phyloP scores from a whole-genome alignment of 1,284 basidiomycete genomes.

The Puccinia hordei region DNA sequence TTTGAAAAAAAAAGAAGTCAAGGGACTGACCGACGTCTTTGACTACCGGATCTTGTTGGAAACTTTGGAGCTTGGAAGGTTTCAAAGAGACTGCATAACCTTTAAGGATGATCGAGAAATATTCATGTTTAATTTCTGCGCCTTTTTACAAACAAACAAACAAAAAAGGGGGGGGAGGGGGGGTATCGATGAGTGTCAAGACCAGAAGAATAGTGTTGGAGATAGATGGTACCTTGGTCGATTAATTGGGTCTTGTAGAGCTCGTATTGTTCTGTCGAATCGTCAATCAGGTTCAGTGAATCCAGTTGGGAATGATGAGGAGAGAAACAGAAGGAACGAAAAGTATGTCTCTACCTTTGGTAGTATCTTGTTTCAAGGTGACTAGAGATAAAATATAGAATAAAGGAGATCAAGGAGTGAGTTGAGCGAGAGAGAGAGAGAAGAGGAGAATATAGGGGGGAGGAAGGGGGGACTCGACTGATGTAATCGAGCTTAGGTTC shows the following conservation, averaged over 20 bases:
- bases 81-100: neutral
- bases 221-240: slow-evolving; percentile 25
- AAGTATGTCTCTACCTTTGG: slow-evolving; percentile 7
- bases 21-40: slow-evolving; percentile 2
- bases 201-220: no score
- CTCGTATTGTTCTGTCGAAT: neutral
- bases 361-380: slow-evolving; percentile 15
- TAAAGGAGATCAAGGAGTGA: no score
- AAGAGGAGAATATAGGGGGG: no score
- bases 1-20: no score
- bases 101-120: slow-evolving; percentile 22
- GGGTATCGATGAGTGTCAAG: no score
- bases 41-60: slow-evolving; percentile 12
- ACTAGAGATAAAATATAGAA: no score
- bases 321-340: no score
- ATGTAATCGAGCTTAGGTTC: slow-evolving; percentile 9
- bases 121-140: slow-evolving; percentile 18
- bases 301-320: no score
- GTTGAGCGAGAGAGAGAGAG: no score
- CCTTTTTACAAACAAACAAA: neutral
- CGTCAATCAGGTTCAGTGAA: no score
- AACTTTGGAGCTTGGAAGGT: slow-evolving; percentile 2
- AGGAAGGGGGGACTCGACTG: neutral
- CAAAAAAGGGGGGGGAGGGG: no score
- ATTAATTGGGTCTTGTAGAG: neutral